These are phyloP conservation scores for Dryas alaskensis DNA, from an alignment of 306 rosid species.

Conservation along the genomic window DNA sequence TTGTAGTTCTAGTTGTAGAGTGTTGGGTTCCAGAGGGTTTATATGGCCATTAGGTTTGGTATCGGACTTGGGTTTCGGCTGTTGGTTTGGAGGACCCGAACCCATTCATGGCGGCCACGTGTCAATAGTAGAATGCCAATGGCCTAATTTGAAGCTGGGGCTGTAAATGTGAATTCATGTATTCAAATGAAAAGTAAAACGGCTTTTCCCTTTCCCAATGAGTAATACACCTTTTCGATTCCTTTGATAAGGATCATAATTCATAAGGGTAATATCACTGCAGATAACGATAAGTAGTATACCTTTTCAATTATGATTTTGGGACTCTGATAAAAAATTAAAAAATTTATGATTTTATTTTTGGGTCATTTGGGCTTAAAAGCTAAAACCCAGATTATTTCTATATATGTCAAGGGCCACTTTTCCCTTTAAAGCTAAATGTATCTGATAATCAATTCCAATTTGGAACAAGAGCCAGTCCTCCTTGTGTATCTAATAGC, in stretches of 20 bases:
- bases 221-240: neutral
- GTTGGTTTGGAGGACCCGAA: conserved; percentile 3
- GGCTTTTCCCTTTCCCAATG: conserved; percentile 7
- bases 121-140: neutral
- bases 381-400: too few species aligned
- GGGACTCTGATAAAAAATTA: too few species aligned
- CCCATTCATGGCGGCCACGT: neutral
- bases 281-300: neutral
- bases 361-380: too few species aligned
- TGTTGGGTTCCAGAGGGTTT: neutral
- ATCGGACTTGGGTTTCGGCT: neutral
- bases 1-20: neutral
- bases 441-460: too few species aligned
- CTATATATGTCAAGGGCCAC: too few species aligned
- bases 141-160: neutral
- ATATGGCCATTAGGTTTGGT: neutral
- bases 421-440: too few species aligned
- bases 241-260: neutral
- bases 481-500: too few species aligned
- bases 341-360: too few species aligned
- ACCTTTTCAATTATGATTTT: neutral
- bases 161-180: conserved; percentile 9
- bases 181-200: neutral
- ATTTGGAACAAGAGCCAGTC: too few species aligned
- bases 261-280: neutral